Base-by-base conservation (phyloP, 1,284 basidiomycete genomes). In the Phellopilus nigrolimitatus region DNA sequence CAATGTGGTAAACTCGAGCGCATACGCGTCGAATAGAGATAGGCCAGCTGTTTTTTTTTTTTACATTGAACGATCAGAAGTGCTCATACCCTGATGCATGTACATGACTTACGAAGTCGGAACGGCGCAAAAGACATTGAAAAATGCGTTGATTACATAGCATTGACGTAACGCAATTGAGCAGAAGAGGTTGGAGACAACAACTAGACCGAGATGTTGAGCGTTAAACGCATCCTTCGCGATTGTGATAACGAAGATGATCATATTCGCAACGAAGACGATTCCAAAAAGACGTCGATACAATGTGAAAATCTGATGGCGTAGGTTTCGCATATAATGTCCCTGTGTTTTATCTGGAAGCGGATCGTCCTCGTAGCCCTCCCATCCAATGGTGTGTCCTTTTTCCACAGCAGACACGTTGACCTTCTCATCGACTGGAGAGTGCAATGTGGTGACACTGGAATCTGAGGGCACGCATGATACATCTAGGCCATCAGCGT, bases 131-230 rank as follows among this genome's bases (percentile, higher is more conserved):
- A 71, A 74, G 6, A 76, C 64, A 27, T 70, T 73, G 66, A 79
- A 80, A 60, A 80, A 76, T 0, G 70, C 66, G 56, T 81, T 79
- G 58, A 80, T 72, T 21, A 81, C 74, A 56, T 80, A 76, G 61
- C 80, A 79, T 62, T 81, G 79, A 22, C 79, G 72, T 74, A 82
- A 79, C n/a, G 80, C 64, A 47, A 81, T 74, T 6, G 77, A 72
- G 43, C 69, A 71, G 58, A 78, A 77, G 12, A 80, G 63, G 56
- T 81, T 80, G 7, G 74, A 67, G 17, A 78, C 67, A 19, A 76
- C 74, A 53, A 76, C 70, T 30, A 73, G 66, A 15, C 73, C 76
- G 12, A 80, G 65, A 36, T 73, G 61, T 41, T 73, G 65, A 3
- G 78, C 68, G 57, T 73, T 70, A n/a, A 69, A 60, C 10, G 59